phyloP scores from a whole-genome alignment of 129 eudicot species.

The Tanacetum coccineum region DNA sequence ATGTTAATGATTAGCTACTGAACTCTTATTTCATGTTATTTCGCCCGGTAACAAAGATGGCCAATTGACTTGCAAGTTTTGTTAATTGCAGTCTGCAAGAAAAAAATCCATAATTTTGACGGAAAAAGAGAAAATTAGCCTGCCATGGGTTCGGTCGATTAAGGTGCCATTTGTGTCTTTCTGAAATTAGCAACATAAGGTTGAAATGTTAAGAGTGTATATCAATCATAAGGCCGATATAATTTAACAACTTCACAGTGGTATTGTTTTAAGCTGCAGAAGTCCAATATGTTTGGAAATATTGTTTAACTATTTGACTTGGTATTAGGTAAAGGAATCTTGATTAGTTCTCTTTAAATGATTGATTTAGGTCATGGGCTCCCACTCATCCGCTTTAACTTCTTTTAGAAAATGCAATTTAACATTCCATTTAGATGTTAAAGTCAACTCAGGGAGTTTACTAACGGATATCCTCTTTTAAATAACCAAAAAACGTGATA shows the following conservation, averaged over 20 bases:
- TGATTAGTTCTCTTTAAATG: slow-evolving; percentile 10
- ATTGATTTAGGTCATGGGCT: too few species aligned
- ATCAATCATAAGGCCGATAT: background rate
- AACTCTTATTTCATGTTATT: slow-evolving; percentile 6
- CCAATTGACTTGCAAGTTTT: too few species aligned
- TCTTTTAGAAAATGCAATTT: background rate
- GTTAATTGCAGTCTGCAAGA: too few species aligned
- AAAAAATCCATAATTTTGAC: too few species aligned
- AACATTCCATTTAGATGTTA: slow-evolving; percentile 13
- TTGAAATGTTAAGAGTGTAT: background rate
- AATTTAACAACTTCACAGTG: background rate
- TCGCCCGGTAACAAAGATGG: too few species aligned
- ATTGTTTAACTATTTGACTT: background rate
- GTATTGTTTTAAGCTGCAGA: background rate
- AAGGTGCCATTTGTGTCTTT: background rate
- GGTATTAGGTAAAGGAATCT: slow-evolving; percentile 4
- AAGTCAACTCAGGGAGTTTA: slow-evolving; percentile 26
- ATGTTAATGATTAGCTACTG: background rate
- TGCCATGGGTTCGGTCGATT: background rate
- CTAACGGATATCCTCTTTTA: slow-evolving; percentile 7
- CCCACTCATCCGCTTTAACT: background rate
- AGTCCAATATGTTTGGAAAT: background rate
- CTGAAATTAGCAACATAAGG: background rate
- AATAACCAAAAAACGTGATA: background rate
- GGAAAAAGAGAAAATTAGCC: too few species aligned